Percentiles rank a stretch among this genome's conserved stretches.
These are phyloP conservation scores for Dactylellina parvicollis DNA, from an alignment of 2,329 filamentous ascomycete genomes.

Conservation along the genomic window DNA sequence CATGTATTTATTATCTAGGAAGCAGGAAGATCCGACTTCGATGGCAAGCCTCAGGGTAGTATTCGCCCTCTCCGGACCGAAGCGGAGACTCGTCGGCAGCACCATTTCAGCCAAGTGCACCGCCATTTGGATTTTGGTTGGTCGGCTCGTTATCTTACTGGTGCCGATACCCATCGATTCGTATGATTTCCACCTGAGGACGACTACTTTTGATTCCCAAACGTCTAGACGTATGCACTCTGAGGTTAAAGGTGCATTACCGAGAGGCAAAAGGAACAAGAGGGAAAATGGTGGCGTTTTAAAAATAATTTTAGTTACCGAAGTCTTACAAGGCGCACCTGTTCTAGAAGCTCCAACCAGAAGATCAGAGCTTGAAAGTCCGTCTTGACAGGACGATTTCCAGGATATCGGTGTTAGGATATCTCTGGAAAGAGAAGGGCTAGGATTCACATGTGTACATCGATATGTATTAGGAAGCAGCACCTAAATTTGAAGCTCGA, in stretches of 20 bases:
- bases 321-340: constrained; percentile 7
- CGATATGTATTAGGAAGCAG: no score
- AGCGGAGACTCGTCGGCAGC: constrained; percentile 29
- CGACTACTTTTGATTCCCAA: background rate
- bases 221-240: background rate
- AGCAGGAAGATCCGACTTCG: background rate
- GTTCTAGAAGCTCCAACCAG: constrained; percentile 13
- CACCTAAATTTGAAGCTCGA: constrained; percentile 5
- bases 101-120: constrained; percentile 9
- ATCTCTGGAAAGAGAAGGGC: no score
- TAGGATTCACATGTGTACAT: constrained; percentile 18
- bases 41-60: no score
- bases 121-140: background rate
- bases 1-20: constrained; percentile 16
- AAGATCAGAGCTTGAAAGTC: constrained; percentile 13
- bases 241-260: constrained; percentile 14
- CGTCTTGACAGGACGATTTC: background rate
- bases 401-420: background rate
- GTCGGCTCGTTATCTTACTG: background rate
- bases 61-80: constrained; percentile 30
- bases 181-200: constrained; percentile 5
- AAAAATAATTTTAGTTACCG: constrained; percentile 1
- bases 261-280: constrained; percentile 23
- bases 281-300: constrained; percentile 10
- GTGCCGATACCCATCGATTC: background rate